A percentile compares a stretch with the other conserved stretches of the same genome.
These are phyloP conservation scores for Dictyostelium brefeldianum DNA, from an alignment of 78 protist genomes.

Conservation along the genomic window DNA sequence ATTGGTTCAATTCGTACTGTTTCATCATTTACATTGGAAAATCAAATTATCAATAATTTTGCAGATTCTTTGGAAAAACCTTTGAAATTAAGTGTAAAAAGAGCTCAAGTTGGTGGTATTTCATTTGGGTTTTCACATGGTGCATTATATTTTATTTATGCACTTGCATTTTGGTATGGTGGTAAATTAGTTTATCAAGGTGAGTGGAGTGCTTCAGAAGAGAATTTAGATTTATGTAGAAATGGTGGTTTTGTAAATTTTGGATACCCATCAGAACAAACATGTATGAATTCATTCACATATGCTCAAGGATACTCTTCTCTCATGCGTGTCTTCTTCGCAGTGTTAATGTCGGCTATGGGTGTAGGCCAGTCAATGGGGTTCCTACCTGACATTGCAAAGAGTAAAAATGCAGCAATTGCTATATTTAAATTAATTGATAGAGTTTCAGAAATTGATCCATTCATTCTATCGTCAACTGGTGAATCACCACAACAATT, in stretches of 20 bases:
- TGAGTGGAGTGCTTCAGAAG: conserved; percentile 19
- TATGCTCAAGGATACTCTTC: conserved; percentile 30
- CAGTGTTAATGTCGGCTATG: conserved; percentile 52
- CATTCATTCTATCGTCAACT: not conserved
- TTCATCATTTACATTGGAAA: conserved; percentile 49
- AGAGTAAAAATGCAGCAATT: conserved; percentile 43
- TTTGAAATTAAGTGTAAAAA: not conserved
- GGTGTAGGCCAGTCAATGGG: conserved; percentile 34
- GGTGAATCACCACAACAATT: conserved; percentile 25
- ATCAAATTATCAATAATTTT: conserved; percentile 28
- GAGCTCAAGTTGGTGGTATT: conserved; percentile 34
- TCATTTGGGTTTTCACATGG: conserved; percentile 56
- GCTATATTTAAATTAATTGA: conserved; percentile 43
- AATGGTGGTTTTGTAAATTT: not conserved
- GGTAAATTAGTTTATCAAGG: conserved; percentile 67
- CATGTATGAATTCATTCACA: conserved; percentile 7
- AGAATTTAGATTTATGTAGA: not conserved
- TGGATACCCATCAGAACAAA: not conserved
- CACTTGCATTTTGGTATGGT: conserved; percentile 85
- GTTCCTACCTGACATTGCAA: conserved; percentile 54
- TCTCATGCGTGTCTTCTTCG: conserved; percentile 45
- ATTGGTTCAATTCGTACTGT: conserved; percentile 68
- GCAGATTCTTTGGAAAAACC: conserved; percentile 17
- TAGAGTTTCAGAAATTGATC: conserved; percentile 26
- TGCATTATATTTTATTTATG: conserved; percentile 8